Base-by-base conservation (phyloP, 495 filamentous ascomycete genomes). In the Penicillium samsonianum region DNA sequence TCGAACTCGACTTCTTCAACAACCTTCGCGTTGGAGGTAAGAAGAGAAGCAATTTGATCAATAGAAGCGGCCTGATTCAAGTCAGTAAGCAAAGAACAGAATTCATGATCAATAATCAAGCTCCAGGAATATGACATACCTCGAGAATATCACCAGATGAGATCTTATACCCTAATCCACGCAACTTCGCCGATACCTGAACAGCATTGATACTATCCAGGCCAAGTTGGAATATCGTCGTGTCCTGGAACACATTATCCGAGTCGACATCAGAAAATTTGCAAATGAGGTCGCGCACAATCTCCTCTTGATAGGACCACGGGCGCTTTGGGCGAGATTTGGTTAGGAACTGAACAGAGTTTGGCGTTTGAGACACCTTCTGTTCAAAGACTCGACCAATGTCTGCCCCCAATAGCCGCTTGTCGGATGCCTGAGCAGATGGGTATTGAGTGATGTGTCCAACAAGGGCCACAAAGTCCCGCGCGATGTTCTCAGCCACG, bases 71-170 rank as follows among this genome's bases (percentile, higher is more conserved):
- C 60, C 67, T 90, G 74, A 40, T 69, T 69, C 7, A 71, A 64
- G 26, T 92, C 79, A 1, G 83, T 86, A 79, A 20, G 71, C 75
- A 50, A 73, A 19, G 87, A 75, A 20, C 78, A 76, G 45, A 87
- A 48, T 0, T 12, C 3, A 28, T 9, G 6, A 30, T 12, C 12
- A 14, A 28, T 1, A 46, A n/a, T 19, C 26, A 9, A 17, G 1
- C 16, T n/a, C n/a, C 17, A 5, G n/a, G 16, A 11, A 48, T 11
- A 19, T 31, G 17, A 22, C 37, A 30, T 61, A 75, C 73, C 64
- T 88, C 82, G 11, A 96, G 78, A 30, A 96, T 82, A 62, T 94
- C 88, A 25, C 82, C 78, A 1, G 86, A 84, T 5, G 79, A 73
- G 11, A 90, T 70, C 4, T 71, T 66, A 33, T 90, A 79, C 0